A percentile compares a stretch with the other conserved stretches of the same genome.
These are phyloP conservation scores for Novakomyces olei DNA, from an alignment of 805 yeast species.

Conservation along the genomic window DNA sequence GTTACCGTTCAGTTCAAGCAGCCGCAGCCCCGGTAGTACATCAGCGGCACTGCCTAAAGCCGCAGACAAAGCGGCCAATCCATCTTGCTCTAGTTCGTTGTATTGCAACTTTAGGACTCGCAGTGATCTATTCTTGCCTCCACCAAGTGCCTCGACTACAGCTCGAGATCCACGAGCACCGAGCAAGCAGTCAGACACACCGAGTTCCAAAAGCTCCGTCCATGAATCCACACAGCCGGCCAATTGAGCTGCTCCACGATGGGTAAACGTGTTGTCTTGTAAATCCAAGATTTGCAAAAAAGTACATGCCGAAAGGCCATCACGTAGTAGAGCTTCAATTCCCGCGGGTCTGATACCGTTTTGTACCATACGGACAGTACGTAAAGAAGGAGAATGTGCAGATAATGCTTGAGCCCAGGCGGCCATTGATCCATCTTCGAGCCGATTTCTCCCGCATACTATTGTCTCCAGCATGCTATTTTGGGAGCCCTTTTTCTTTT, in stretches of 20 bases:
- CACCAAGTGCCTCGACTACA: slow-evolving; percentile 14
- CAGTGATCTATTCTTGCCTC: slow-evolving; percentile 20
- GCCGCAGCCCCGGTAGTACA: slow-evolving; percentile 36
- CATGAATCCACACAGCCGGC: slow-evolving; percentile 40
- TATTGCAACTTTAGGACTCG: slow-evolving; percentile 54
- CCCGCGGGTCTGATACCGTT: slow-evolving; percentile 96
- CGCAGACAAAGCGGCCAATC: slow-evolving; percentile 36
- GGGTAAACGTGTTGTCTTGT: slow-evolving; percentile 88
- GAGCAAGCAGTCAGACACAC: slow-evolving; percentile 72
- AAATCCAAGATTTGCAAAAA: slow-evolving; percentile 52
- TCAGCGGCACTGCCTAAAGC: slow-evolving; percentile 21
- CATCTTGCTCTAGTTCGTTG: slow-evolving; percentile 55
- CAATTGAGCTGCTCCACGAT: slow-evolving; percentile 38
- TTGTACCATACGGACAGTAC: slow-evolving; percentile 65
- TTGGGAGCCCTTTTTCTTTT: slow-evolving; percentile 30
- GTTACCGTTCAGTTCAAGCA: slow-evolving; percentile 80
- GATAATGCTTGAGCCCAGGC: slow-evolving; percentile 69
- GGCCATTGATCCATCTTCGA: slow-evolving; percentile 82
- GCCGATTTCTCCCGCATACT: slow-evolving; percentile 89
- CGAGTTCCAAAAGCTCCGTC: slow-evolving; percentile 50
- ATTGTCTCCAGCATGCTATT: slow-evolving; percentile 42
- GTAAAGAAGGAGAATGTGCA: slow-evolving; percentile 43
- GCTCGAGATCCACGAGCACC: slow-evolving; percentile 43
- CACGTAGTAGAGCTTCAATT: slow-evolving; percentile 43
- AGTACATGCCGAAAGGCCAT: slow-evolving; percentile 46